A percentile compares a stretch with the other conserved stretches of the same genome.
phyloP scores from a whole-genome alignment of 2,329 filamentous ascomycete genomes.

The Macrophomina pseudophaseolina region DNA sequence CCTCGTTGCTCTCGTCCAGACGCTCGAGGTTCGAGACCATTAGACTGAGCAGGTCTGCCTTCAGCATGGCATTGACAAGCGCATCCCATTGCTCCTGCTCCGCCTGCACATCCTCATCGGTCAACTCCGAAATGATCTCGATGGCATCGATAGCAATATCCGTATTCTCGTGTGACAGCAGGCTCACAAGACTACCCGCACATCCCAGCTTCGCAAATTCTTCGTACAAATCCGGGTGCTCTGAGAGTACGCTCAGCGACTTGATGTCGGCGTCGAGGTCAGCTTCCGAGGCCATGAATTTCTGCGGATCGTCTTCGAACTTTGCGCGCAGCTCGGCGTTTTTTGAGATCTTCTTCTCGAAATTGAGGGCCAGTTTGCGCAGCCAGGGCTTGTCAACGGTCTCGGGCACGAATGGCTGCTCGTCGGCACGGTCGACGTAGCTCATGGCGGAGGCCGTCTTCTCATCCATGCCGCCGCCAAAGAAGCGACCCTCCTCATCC shows the following conservation, averaged over 20 bases:
- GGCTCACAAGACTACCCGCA: slow-evolving; percentile 73
- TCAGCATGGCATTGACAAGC: slow-evolving; percentile 67
- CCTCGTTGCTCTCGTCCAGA: slow-evolving; percentile 73
- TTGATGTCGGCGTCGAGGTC: slow-evolving; percentile 91
- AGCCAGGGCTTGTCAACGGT: slow-evolving; percentile 86
- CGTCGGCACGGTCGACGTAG: slow-evolving; percentile 22
- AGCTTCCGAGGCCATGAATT: slow-evolving; percentile 84
- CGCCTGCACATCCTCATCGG: slow-evolving; percentile 88
- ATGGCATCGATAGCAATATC: slow-evolving; percentile 93
- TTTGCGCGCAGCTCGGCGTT: slow-evolving; percentile 89
- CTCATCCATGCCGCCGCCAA: slow-evolving; percentile 85
- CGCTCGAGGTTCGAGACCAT: slow-evolving; percentile 78
- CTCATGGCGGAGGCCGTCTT: slow-evolving; percentile 58
- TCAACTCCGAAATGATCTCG: slow-evolving; percentile 87
- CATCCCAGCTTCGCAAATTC: slow-evolving; percentile 80
- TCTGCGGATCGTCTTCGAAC: slow-evolving; percentile 78
- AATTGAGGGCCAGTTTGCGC: slow-evolving; percentile 76
- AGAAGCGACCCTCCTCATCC: slow-evolving; percentile 94
- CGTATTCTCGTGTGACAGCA: slow-evolving; percentile 93
- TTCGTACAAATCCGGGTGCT: slow-evolving; percentile 81
- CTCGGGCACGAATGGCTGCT: slow-evolving; percentile 60
- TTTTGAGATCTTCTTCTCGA: slow-evolving; percentile 89
- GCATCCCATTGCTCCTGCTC: slow-evolving; percentile 80
- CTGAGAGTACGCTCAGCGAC: slow-evolving; percentile 80
- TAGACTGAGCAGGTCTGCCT: slow-evolving; percentile 73